Evolutionary conservation across 768 basidiomycete species (phyloP).

Genomic region (Boletellus emodensis): DNA sequence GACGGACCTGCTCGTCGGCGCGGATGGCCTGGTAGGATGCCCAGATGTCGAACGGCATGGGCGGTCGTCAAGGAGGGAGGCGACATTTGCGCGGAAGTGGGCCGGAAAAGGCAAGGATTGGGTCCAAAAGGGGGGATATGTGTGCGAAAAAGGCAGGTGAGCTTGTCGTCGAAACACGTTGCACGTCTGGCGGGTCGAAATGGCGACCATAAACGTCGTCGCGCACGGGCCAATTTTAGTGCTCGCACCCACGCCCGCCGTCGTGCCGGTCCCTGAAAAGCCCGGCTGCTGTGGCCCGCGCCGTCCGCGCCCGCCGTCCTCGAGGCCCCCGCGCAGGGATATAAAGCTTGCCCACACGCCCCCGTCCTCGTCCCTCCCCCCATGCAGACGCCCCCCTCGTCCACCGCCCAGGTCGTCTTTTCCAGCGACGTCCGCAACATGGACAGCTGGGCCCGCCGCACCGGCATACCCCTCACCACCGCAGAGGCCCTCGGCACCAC

Average conservation of each 20-base stretch:
- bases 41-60: conserved; percentile 42
- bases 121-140: conserved; percentile 7
- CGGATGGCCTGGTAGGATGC: conserved; percentile 58
- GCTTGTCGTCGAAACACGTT: conserved; percentile 73
- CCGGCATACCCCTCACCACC: conserved; percentile 76
- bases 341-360: conserved; percentile 20
- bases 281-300: too few relatives aligned
- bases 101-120: conserved; percentile 4
- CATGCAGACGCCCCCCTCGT: conserved; percentile 34
- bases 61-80: conserved; percentile 23
- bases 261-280: not conserved
- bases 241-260: conserved; percentile 37
- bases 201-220: conserved; percentile 46
- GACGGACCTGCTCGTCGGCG: conserved; percentile 59
- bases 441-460: conserved; percentile 79
- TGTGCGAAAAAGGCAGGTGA: conserved; percentile 29
- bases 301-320: too few relatives aligned
- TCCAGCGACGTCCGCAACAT: conserved; percentile 77
- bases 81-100: conserved; percentile 24
- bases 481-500: conserved; percentile 78
- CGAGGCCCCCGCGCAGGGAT: too few relatives aligned
- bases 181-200: conserved; percentile 63
- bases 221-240: conserved; percentile 49
- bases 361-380: conserved; percentile 8
- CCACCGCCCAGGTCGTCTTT: conserved; percentile 63